Conservation (phyloP, 1,284 basidiomycete species). For the Fistulinella cinereoalba region DNA sequence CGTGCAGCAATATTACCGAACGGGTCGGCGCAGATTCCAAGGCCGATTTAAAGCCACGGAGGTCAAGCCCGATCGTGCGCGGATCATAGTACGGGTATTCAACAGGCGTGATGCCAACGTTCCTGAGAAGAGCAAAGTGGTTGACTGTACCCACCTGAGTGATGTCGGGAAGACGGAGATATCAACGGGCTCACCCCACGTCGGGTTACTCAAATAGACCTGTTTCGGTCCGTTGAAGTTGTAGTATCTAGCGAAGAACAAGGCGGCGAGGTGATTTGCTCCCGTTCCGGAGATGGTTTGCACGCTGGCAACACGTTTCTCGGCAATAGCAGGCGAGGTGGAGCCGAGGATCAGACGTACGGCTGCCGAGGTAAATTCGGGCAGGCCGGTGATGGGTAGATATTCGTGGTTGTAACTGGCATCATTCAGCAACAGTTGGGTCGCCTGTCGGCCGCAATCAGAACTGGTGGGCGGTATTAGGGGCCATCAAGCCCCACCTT, state of each 20-base stretch:
- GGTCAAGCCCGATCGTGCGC: constrained; percentile 87
- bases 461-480: not conserved
- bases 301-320: constrained; percentile 70
- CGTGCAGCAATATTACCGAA: constrained; percentile 88
- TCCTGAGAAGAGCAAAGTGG: constrained; percentile 87
- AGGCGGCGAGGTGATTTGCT: constrained; percentile 88
- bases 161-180: not conserved
- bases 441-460: constrained; percentile 53
- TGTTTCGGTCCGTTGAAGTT: constrained; percentile 63
- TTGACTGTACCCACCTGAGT: constrained; percentile 56
- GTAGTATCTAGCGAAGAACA: constrained; percentile 89
- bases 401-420: constrained; percentile 90
- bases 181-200: constrained; percentile 67
- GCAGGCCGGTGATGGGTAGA: constrained; percentile 85
- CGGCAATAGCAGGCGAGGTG: constrained; percentile 69
- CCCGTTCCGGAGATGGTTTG: constrained; percentile 97
- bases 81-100: constrained; percentile 92
- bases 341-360: constrained; percentile 80
- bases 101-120: constrained; percentile 76
- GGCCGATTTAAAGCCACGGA: constrained; percentile 67
- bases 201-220: constrained; percentile 77
- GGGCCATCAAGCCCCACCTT: constrained; percentile 53
- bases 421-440: constrained; percentile 66
- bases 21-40: constrained; percentile 64
- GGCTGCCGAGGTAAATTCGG: constrained; percentile 77